A percentile compares a stretch with the other conserved stretches of the same genome.
These are phyloP conservation scores for Syncephalastrum sp. DNA, from an alignment of 371 early-diverging fungal genomes.

Conservation along the genomic window DNA sequence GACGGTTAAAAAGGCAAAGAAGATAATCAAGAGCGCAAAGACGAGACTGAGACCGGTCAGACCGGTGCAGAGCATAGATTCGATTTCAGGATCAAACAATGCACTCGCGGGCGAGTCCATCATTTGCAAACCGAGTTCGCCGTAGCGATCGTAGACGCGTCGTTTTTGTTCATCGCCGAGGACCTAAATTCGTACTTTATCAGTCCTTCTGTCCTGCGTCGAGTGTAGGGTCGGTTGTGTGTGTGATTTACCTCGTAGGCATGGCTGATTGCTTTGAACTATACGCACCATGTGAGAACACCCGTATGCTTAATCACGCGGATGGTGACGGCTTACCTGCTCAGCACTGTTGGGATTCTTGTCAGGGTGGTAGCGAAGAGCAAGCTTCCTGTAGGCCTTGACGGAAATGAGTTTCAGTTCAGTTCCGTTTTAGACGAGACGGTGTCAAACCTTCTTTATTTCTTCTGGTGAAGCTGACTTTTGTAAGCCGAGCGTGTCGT, in stretches of 20 bases:
- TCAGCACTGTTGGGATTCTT: conserved; percentile 59
- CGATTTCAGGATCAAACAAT: conserved; percentile 76
- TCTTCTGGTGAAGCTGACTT: conserved; percentile 61
- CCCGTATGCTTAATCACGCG: not conserved
- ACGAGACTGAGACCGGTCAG: conserved; percentile 57
- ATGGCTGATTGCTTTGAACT: conserved; percentile 77
- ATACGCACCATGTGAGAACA: not conserved
- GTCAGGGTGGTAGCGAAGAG: conserved; percentile 81
- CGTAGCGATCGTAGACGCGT: conserved; percentile 82
- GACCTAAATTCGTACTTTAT: conserved; percentile 19
- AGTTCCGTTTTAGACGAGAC: not conserved
- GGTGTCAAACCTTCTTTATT: conserved; percentile 52
- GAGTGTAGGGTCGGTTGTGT: not conserved
- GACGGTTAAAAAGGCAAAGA: conserved; percentile 73
- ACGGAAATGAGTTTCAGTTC: not conserved
- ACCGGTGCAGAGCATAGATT: conserved; percentile 67
- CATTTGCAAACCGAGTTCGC: conserved; percentile 85
- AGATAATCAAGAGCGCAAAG: conserved; percentile 68
- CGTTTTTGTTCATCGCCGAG: conserved; percentile 76
- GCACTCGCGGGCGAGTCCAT: conserved; percentile 71
- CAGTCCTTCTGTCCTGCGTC: not conserved
- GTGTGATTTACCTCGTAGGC: conserved; percentile 70
- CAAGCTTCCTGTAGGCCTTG: conserved; percentile 53
- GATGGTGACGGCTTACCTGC: conserved; percentile 27
- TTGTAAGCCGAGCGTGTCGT: conserved; percentile 60